Evolutionary conservation across 805 yeast species (phyloP).

Genomic region (Blastobotrys muscicola): DNA sequence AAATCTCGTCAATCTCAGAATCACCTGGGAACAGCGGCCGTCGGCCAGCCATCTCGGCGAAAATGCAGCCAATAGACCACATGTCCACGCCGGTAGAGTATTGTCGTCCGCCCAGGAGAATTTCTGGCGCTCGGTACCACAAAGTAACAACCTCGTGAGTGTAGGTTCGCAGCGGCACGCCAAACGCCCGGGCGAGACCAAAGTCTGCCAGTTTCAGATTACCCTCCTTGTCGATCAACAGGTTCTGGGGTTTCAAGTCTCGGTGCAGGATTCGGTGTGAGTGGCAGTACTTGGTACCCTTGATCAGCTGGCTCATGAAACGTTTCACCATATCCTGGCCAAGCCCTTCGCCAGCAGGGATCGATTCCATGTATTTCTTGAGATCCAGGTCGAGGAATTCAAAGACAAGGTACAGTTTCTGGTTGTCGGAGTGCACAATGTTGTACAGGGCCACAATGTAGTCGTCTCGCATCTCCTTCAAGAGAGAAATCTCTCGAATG

Average conservation of each 20-base stretch:
- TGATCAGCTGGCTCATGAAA: constrained; percentile 84
- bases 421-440: constrained; percentile 89
- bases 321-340: constrained; percentile 87
- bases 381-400: constrained; percentile 91
- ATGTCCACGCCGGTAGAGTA: constrained; percentile 97
- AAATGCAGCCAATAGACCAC: constrained; percentile 98
- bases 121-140: constrained; percentile 98
- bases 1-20: constrained; percentile 94
- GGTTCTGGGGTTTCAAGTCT: constrained; percentile 93
- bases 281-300: constrained; percentile 90
- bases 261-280: constrained; percentile 90
- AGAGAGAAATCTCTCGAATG: constrained; percentile 85
- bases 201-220: constrained; percentile 86
- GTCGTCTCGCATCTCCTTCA: constrained; percentile 89
- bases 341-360: constrained; percentile 82
- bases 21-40: constrained; percentile 96
- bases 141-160: constrained; percentile 97
- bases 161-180: constrained; percentile 92
- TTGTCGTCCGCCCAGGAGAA: constrained; percentile 89
- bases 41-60: constrained; percentile 96
- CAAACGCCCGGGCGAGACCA: constrained; percentile 94
- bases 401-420: constrained; percentile 84
- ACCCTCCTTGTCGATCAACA: constrained; percentile 91
- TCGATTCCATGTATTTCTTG: constrained; percentile 93
- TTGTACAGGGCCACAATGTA: constrained; percentile 87